Percentiles rank a stretch among this genome's conserved stretches.
Conservation (phyloP, 108 stramenopile species). For the Skeletonema marinoi region DNA sequence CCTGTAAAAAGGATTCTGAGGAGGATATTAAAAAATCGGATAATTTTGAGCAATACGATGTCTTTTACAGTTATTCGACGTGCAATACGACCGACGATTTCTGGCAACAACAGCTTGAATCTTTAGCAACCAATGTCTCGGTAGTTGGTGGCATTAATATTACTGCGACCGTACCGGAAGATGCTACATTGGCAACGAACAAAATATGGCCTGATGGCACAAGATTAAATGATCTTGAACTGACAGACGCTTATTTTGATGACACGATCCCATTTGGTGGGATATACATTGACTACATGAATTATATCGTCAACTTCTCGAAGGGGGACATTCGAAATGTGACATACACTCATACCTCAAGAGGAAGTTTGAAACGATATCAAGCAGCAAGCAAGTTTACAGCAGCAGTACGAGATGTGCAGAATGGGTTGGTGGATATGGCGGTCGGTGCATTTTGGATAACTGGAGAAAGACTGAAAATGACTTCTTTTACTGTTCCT, state of each 20-base stretch:
- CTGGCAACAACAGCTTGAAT: background rate
- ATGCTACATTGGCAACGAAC: background rate
- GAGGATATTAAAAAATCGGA: conserved; percentile 6
- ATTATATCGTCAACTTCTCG: background rate
- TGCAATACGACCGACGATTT: conserved; percentile 15
- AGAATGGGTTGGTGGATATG: conserved; percentile 25
- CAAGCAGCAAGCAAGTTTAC: background rate
- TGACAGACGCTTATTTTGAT: conserved; percentile 7
- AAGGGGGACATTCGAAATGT: conserved; percentile 24
- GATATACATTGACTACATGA: conserved; percentile 10
- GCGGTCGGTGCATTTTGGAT: too few species aligned
- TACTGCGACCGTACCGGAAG: background rate
- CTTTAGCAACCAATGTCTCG: too few species aligned
- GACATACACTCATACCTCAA: conserved; percentile 19
- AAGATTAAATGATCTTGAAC: too few species aligned
- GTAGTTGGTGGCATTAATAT: conserved; percentile 1
- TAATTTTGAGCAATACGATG: conserved; percentile 2
- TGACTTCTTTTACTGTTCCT: conserved; percentile 5
- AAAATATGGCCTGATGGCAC: background rate
- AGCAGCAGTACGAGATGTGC: conserved; percentile 18
- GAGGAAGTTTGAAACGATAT: background rate
- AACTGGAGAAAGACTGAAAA: background rate
- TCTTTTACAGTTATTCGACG: conserved; percentile 24
- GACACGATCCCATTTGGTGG: conserved; percentile 16
- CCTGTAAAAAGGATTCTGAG: conserved; percentile 2